Percentiles rank a stretch among this genome's conserved stretches.
phyloP scores from a whole-genome alignment of 805 yeast species.

The Ogataea nitratoaversa region DNA sequence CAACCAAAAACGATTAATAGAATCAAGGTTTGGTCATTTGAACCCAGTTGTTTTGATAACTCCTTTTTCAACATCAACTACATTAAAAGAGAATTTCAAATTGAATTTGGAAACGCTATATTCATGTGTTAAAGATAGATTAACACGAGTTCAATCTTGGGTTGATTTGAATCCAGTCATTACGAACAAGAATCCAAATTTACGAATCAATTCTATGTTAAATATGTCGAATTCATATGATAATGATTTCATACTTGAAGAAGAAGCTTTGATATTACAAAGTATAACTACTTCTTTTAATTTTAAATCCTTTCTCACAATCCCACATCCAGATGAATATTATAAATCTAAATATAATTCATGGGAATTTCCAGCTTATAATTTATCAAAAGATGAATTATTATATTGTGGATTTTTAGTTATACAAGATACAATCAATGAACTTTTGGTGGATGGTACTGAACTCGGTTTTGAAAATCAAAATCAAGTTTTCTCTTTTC shows the following conservation, averaged over 20 bases:
- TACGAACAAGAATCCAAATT: conserved; percentile 16
- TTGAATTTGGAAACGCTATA: conserved; percentile 7
- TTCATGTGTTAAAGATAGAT: conserved; percentile 21
- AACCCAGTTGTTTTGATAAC: conserved; percentile 18
- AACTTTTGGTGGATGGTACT: background rate
- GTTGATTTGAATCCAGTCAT: conserved; percentile 30
- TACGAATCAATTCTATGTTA: conserved; percentile 31
- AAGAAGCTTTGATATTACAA: conserved; percentile 15
- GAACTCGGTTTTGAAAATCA: conserved; percentile 1
- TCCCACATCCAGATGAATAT: conserved; percentile 18
- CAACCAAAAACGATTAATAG: conserved; percentile 10
- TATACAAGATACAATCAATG: conserved; percentile 27
- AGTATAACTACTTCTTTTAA: conserved; percentile 28
- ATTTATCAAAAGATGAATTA: conserved; percentile 60
- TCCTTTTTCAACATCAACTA: conserved; percentile 4
- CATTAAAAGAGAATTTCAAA: conserved; percentile 4
- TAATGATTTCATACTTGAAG: conserved; percentile 2
- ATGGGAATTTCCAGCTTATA: conserved; percentile 74
- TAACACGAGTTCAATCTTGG: conserved; percentile 39
- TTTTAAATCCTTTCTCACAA: conserved; percentile 23
- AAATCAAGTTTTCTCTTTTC: conserved; percentile 52
- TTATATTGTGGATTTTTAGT: conserved; percentile 56
- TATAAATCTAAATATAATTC: conserved; percentile 38
- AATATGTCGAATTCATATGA: conserved; percentile 18
- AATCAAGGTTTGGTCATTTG: conserved; percentile 27